A percentile compares a stretch with the other conserved stretches of the same genome.
phyloP scores from a whole-genome alignment of 2,329 filamentous ascomycete genomes.

The Celoporthe dispersa region DNA sequence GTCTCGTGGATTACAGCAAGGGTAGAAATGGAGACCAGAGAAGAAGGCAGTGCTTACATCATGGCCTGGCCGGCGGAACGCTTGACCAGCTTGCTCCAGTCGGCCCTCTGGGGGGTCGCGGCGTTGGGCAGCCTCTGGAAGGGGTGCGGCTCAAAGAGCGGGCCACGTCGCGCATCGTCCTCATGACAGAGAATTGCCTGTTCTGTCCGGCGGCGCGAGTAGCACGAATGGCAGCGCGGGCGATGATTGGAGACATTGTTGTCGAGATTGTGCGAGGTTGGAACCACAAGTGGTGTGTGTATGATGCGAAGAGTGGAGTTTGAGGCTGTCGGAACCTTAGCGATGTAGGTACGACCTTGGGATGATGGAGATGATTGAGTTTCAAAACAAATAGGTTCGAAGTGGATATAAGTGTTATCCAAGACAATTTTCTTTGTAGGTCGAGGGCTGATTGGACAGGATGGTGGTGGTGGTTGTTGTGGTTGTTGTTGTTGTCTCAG shows the following conservation, averaged over 20 bases:
- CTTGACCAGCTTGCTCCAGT: constrained; percentile 45
- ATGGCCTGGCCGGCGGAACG: constrained; percentile 36
- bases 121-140: constrained; percentile 43
- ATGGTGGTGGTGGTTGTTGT: too few species aligned
- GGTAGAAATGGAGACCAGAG: too few species aligned
- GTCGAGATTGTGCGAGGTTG: constrained; percentile 2
- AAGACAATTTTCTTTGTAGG: constrained; percentile 3
- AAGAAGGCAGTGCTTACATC: constrained; percentile 40
- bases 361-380: too few species aligned
- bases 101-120: constrained; percentile 37
- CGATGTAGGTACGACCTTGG: constrained; percentile 14
- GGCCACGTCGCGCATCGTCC: constrained; percentile 41
- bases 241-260: constrained; percentile 42
- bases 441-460: constrained; percentile 16
- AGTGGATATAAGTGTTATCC: constrained; percentile 10
- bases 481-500: constrained; percentile 11
- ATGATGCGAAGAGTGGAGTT: constrained; percentile 29
- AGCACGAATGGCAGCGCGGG: constrained; percentile 41
- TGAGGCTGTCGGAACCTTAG: constrained; percentile 8
- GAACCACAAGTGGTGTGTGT: constrained; percentile 27
- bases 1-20: not conserved
- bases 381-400: not conserved
- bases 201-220: constrained; percentile 30
- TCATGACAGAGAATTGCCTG: constrained; percentile 43
- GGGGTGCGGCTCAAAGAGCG: constrained; percentile 44